These are phyloP conservation scores for Senna siamea DNA, from an alignment of 306 rosid genomes.

Conservation along the genomic window DNA sequence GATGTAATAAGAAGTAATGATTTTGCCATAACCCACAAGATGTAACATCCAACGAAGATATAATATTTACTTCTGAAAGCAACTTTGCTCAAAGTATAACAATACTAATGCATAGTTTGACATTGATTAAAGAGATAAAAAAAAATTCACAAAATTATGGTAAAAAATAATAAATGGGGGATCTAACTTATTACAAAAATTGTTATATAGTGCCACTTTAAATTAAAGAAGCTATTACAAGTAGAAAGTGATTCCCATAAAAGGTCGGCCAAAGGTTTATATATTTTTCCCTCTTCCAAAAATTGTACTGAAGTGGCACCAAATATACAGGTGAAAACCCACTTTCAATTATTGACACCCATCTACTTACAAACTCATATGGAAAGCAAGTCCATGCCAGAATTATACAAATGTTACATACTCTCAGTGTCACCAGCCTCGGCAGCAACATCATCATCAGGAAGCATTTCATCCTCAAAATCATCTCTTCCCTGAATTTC, in stretches of 20 bases:
- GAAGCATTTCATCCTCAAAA: constrained; percentile 69
- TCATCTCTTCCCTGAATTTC: constrained; percentile 74
- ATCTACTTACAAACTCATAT: neutral
- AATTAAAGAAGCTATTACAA: neutral
- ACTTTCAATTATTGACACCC: neutral
- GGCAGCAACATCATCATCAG: constrained; percentile 50
- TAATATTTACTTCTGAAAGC: neutral
- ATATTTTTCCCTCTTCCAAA: neutral
- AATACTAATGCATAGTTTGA: neutral
- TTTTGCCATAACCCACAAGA: neutral
- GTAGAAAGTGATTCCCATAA: neutral
- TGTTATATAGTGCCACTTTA: constrained; percentile 1
- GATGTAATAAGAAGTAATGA: neutral
- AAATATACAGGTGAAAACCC: neutral
- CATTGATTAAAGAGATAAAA: neutral
- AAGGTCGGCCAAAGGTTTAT: neutral
- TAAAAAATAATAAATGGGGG: neutral
- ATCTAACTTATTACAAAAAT: no score
- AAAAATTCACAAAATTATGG: neutral
- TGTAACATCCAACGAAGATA: neutral
- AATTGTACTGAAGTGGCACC: neutral
- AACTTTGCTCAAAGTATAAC: neutral
- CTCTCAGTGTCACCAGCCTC: constrained; percentile 44
- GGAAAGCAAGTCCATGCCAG: neutral
- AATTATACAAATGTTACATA: constrained; percentile 28